Evolutionary conservation across 768 basidiomycete species (phyloP).

Genomic region (Pleurotus salmoneostramineus): DNA sequence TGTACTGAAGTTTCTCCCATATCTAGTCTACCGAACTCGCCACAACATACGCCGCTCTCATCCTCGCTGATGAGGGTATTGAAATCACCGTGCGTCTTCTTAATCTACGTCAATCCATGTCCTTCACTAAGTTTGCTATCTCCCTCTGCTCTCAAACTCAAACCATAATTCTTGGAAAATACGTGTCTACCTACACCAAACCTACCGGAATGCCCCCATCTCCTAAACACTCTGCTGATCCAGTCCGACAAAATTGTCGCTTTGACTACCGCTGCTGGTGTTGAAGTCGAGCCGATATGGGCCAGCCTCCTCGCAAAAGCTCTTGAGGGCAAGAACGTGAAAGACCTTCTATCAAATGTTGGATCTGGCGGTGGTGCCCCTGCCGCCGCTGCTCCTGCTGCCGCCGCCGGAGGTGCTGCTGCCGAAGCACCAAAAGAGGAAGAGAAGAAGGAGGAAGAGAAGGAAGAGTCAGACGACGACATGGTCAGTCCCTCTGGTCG

Average conservation of each 20-base stretch:
- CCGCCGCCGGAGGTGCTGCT: slow-evolving; percentile 55
- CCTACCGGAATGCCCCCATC: no score
- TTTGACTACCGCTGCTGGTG: slow-evolving; percentile 76
- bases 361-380: slow-evolving; percentile 89
- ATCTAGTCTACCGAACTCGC: slow-evolving; percentile 71
- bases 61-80: slow-evolving; percentile 94
- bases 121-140: no score
- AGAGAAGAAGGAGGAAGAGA: slow-evolving; percentile 83
- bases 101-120: no score
- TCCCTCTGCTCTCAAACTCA: no score
- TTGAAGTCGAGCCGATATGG: slow-evolving; percentile 97
- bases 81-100: slow-evolving; percentile 86
- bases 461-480: slow-evolving; percentile 89
- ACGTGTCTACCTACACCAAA: no score
- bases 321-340: slow-evolving; percentile 96
- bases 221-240: slow-evolving; percentile 2
- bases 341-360: slow-evolving; percentile 92
- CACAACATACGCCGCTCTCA: slow-evolving; percentile 94
- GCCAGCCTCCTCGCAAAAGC: slow-evolving; percentile 95
- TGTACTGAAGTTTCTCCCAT: no score
- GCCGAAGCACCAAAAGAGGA: slow-evolving; percentile 74
- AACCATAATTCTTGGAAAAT: no score
- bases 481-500: slow-evolving; percentile 49
- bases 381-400: slow-evolving; percentile 53
- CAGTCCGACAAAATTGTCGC: slow-evolving; percentile 91